Conservation (phyloP, 2,329 filamentous ascomycete genomes). For the Mycosphaerelloides madeirae region DNA sequence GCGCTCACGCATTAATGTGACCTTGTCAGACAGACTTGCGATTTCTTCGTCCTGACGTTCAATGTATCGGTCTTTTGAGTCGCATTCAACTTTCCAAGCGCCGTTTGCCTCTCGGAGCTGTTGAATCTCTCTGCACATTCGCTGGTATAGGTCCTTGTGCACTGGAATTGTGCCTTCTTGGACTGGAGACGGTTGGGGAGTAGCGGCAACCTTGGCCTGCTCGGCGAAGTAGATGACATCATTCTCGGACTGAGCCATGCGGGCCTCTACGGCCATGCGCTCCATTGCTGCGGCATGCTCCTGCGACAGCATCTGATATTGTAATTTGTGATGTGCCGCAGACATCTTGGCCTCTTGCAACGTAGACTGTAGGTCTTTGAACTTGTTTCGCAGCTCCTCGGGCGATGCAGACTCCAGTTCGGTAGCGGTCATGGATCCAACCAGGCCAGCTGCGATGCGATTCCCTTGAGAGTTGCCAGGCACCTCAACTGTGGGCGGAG, state of each 20-base stretch:
- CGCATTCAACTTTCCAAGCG: slow-evolving; percentile 59
- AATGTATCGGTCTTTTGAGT: slow-evolving; percentile 72
- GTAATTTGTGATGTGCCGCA: slow-evolving; percentile 83
- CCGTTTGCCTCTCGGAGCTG: slow-evolving; percentile 63
- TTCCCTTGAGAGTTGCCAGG: slow-evolving; percentile 10
- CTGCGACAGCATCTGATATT: slow-evolving; percentile 77
- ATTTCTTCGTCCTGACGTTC: slow-evolving; percentile 73
- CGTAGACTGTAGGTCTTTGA: slow-evolving; percentile 48
- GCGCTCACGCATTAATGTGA: slow-evolving; percentile 70
- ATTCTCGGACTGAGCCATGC: slow-evolving; percentile 83
- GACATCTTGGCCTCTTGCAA: slow-evolving; percentile 72
- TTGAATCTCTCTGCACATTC: slow-evolving; percentile 51
- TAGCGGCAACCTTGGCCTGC: slow-evolving; percentile 53
- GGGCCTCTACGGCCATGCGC: slow-evolving; percentile 82
- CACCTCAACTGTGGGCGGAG: slow-evolving; percentile 40
- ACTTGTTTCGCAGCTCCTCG: slow-evolving; percentile 51
- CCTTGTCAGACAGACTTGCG: slow-evolving; percentile 66
- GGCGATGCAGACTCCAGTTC: slow-evolving; percentile 51
- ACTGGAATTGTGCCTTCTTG: slow-evolving; percentile 37
- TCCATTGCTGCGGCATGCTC: slow-evolving; percentile 82
- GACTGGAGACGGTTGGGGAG: slow-evolving; percentile 44
- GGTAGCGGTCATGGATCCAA: slow-evolving; percentile 40
- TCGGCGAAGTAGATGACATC: slow-evolving; percentile 75
- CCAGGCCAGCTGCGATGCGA: slow-evolving; percentile 13
- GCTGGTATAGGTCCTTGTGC: slow-evolving; percentile 52